These are phyloP conservation scores for Sphaerostilbella broomeana DNA, from an alignment of 2,329 filamentous ascomycete species.

Conservation along the genomic window DNA sequence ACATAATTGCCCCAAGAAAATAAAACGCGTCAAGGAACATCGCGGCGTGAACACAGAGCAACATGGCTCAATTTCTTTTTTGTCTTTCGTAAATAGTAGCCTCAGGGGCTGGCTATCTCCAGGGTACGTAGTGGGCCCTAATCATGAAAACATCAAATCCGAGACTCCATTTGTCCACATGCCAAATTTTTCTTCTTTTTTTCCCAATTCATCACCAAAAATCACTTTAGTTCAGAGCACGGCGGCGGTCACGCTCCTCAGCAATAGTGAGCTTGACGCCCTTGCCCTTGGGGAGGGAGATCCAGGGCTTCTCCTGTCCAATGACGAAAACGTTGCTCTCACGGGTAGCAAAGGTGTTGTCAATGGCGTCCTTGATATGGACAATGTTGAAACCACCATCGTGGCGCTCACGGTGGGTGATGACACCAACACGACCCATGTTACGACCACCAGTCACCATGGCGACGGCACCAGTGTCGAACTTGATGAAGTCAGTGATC, in stretches of 20 bases:
- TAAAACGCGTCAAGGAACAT: no score
- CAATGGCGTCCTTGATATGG: constrained; percentile 99
- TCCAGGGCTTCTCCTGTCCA: constrained; percentile 96
- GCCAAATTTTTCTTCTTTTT: constrained; percentile 23
- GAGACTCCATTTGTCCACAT: constrained; percentile 36
- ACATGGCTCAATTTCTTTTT: constrained; percentile 15
- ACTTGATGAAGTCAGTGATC: constrained; percentile 96
- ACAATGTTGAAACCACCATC: constrained; percentile 99
- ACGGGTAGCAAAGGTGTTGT: constrained; percentile 99
- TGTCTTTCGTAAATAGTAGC: constrained; percentile 33
- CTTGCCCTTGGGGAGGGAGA: constrained; percentile 99
- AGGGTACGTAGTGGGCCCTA: constrained; percentile 23
- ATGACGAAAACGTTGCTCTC: constrained; percentile 99
- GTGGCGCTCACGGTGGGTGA: constrained; percentile 99
- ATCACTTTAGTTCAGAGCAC: constrained; percentile 47
- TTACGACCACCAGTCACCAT: constrained; percentile 99
- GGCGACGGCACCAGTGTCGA: constrained; percentile 95
- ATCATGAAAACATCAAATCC: constrained; percentile 34
- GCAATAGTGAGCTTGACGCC: constrained; percentile 99
- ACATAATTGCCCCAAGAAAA: no score
- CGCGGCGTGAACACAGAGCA: constrained; percentile 9
- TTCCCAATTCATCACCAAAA: constrained; percentile 16
- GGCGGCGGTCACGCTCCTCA: constrained; percentile 97
- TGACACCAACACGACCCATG: constrained; percentile 99
- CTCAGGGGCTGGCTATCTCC: constrained; percentile 31